Evolutionary conservation across 2,329 filamentous ascomycete genomes (phyloP), one percentile per base, ranked within the genome.

Genomic region (Aspergillus neoniger): DNA sequence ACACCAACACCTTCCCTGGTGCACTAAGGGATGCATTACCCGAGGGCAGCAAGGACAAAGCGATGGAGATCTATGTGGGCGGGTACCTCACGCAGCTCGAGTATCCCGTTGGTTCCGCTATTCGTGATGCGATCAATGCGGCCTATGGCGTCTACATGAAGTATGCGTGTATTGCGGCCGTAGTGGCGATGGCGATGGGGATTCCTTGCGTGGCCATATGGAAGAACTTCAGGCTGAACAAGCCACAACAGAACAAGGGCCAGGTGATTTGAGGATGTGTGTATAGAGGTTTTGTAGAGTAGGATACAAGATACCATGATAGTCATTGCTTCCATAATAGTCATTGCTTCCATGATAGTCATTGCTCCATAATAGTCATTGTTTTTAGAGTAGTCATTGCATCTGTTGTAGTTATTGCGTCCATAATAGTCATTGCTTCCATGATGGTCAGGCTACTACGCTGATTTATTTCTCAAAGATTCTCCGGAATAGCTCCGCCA

Each of bases 1-100:
- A 86, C 83, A 84, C 81, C 2, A 80, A 82, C 60, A 81, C 83
- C 0, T 85, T 89, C 72, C 79, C 79, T 7, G 67, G 74, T 3
- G 77, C 79, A 1, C 77, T 88, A 9, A 47, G 44, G 5, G 49
- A 63, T 4, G 62, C 58, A 9, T 51, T 71, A 3, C 67, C 69
- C 0, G 61, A 23, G 3, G 61, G 60, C n/a, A 51, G 56, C 15
- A 70, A 72, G 62, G 56, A 62, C 0, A 52, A 69, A 6, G 66
- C 63, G 30, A 15, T 57, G 14, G 28, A 44, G 2, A 71, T 74
- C 39, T 73, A 67, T 32, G 14, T 57, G 5, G 70, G 67, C 28
- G 71, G 71, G 0, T 73, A 68, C 38, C 43, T 64, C 10, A 57
- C 58, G 12, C 58, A 78, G 49, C 59, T 70, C 47, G 55, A 58